Base-by-base conservation (phyloP, 1,284 basidiomycete species). In the Neonothopanus nambi region DNA sequence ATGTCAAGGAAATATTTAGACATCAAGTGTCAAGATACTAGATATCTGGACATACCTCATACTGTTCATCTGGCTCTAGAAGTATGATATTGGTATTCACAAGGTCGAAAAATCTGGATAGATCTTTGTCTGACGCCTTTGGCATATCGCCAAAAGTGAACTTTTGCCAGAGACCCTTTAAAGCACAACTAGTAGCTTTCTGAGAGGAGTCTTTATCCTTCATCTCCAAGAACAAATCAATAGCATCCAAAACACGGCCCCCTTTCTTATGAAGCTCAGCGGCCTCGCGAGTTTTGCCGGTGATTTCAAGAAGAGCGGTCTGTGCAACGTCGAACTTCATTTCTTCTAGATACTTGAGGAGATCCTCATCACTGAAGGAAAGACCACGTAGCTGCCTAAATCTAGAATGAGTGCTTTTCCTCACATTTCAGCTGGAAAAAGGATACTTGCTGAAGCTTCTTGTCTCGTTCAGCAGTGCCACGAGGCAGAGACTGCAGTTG, bases 311-410 rank as follows among this genome's bases (percentile, higher is more conserved):
- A 7, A 87, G 61, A 0, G 65, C 63, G 0, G 78, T 79, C 15
- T 72, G 76, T 11, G 79, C 77, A 13, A 76, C 59, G 52, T 83
- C 78, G 5, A 89, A 70, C 18, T 76, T 78, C 45, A 74, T 77
- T 12, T 81, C 76, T 52, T 84, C 78, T 41, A 84, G 73, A 55
- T 83, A 89, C 38, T 81, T 76, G 7, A 86, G 57, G 15, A 76
- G 72, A 11, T 85, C 80, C 20, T 87, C 79, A 0, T 71, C 63
- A 1, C 75, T 70, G 0, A 67, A 57, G 60, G 88, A 89, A 0
- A 89, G 65, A 3, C 60, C 59, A 15, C 63, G 63, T 6, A 79
- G 73, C 68, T 79, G 73, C 57, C 86, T 82, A 57, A 5, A 53
- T 46, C 44, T 12, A 13, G 37, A 48, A 43, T 30, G 18, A 44